Base-by-base conservation (phyloP, 768 basidiomycete genomes). In the Suillus occidentalis region DNA sequence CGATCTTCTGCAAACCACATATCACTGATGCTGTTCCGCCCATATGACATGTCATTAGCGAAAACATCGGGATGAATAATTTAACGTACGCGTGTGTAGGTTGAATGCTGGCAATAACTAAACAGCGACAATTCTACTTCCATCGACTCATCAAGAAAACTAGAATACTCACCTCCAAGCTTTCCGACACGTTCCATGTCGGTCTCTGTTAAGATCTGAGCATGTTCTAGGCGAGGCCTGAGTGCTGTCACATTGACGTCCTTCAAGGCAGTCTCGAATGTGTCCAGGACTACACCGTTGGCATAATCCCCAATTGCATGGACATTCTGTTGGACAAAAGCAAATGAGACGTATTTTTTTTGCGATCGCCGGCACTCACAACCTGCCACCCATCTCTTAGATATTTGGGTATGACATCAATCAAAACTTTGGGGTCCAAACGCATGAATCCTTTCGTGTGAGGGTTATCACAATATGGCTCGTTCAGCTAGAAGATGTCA, bases 1-100 rank as follows among this genome's bases (percentile, higher is more conserved):
- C 94, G 88, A 28, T 87, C 85, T 76, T 95, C 85, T 8, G 92
- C 94, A 73, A 91, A 97, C 84, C 88, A 89, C 94, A 97, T 96
- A 71, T 94, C 92, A 67, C 89, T 91, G 66, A 84, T 89, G 61
- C 89, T 90, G 70, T 63, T 55, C 28, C 50, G 36, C 16, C 34
- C 20, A 55, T 42, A 36, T 62, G n/a, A 52, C 52, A 25, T 40
- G 28, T 31, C 16, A 50, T 34, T 28, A 50, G 25, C 36, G 49
- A 65, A 57, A 20, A 42, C 1, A 18, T 34, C 12, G 31, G 8
- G 43, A 52, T 37, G 47, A 22, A 57, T 42, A 55, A 20, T 31
- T 57, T 7, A 37, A 84, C 90, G 72, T 72, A 94, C 85, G 85
- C 92, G 79, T 96, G 94, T 5, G 92, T 94, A 16, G 95, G 94